Conservation (phyloP, 169 alveolate species). For the Plasmodium falciparum region DNA sequence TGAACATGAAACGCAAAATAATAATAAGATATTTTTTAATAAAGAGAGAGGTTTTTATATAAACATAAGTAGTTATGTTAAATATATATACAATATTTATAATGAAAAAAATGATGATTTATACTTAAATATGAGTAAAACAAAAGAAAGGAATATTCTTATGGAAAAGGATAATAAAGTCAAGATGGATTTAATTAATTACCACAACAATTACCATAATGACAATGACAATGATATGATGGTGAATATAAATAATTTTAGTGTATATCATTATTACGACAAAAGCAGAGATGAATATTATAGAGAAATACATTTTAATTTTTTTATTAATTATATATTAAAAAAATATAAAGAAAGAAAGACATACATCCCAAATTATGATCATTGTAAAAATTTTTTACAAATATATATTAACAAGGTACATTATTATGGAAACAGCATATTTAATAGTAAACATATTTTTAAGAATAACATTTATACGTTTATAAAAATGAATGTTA, state of each 20-base stretch:
- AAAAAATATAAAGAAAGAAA: conserved; percentile 13
- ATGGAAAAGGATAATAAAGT: no score
- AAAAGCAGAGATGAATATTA: not conserved
- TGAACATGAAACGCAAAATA: not conserved
- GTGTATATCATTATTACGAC: no score
- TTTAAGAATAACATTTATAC: conserved; percentile 23
- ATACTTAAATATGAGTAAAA: no score
- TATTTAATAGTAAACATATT: conserved; percentile 32
- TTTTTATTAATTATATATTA: conserved; percentile 20
- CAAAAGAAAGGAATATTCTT: no score
- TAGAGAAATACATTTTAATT: conserved; percentile 8
- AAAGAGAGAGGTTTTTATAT: conserved; percentile 5
- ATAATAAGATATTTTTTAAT: conserved; percentile 3
- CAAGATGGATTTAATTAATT: no score
- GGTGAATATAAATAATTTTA: no score
- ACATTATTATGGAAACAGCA: conserved; percentile 48
- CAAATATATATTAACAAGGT: conserved; percentile 38
- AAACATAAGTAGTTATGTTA: conserved; percentile 16
- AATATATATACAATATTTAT: not conserved
- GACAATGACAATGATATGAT: no score
- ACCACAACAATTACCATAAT: no score
- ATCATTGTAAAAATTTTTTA: conserved; percentile 29
- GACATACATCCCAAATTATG: not conserved
- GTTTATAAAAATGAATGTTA: conserved; percentile 13
- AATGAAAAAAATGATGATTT: no score